phyloP scores from a whole-genome alignment of 2,329 filamentous ascomycete genomes.

The Epichloe sp. region DNA sequence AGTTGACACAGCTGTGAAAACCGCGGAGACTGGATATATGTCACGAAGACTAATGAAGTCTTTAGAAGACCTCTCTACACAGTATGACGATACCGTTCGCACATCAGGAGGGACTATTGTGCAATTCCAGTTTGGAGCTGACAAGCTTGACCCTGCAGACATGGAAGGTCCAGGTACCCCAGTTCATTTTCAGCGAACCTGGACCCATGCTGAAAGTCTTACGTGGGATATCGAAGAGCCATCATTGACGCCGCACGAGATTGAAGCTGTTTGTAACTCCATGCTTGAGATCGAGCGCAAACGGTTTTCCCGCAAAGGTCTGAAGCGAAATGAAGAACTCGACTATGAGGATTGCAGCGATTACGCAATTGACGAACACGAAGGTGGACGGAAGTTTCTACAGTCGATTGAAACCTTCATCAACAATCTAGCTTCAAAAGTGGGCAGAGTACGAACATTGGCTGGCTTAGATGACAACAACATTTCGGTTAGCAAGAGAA shows the following conservation, averaged over 20 bases:
- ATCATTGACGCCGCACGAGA: conserved; percentile 61
- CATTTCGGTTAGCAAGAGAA: conserved; percentile 6
- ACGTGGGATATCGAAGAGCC: conserved; percentile 70
- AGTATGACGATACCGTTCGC: conserved; percentile 89
- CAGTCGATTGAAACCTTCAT: conserved; percentile 66
- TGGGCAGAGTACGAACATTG: conserved; percentile 39
- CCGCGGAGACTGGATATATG: conserved; percentile 98
- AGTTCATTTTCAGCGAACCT: conserved; percentile 84
- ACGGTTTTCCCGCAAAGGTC: conserved; percentile 46
- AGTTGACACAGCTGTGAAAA: conserved; percentile 98
- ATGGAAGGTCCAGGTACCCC: conserved; percentile 94
- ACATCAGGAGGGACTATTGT: conserved; percentile 82
- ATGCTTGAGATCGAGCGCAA: conserved; percentile 55
- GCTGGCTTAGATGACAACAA: conserved; percentile 33
- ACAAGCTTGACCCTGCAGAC: conserved; percentile 88
- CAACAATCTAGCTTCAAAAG: conserved; percentile 42
- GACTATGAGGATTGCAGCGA: conserved; percentile 58
- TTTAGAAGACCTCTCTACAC: conserved; percentile 81
- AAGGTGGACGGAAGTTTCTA: conserved; percentile 73
- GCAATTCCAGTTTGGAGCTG: conserved; percentile 94
- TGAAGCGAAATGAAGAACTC: conserved; percentile 45
- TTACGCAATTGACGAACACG: conserved; percentile 60
- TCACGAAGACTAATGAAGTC: conserved; percentile 97
- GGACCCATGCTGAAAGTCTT: conserved; percentile 61
- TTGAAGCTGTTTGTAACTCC: conserved; percentile 52